Evolutionary conservation across 2,329 filamentous ascomycete genomes (phyloP).

Genomic region (Aspergillaceae sp.): DNA sequence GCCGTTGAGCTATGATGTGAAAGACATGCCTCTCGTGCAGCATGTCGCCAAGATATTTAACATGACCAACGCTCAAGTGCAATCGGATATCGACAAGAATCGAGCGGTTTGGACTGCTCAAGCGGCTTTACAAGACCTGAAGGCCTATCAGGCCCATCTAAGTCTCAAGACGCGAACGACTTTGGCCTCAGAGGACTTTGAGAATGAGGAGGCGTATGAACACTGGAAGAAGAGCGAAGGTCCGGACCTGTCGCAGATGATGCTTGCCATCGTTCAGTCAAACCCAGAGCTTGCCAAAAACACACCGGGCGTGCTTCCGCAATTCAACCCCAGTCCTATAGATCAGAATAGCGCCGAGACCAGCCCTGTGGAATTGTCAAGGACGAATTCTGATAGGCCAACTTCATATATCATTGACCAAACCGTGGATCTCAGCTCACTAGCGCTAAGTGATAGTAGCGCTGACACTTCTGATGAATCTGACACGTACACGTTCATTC

Average conservation of each 20-base stretch:
- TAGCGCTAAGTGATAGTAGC: slow-evolving; percentile 50
- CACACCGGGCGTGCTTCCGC: slow-evolving; percentile 53
- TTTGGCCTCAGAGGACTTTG: slow-evolving; percentile 76
- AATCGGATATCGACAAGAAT: slow-evolving; percentile 77
- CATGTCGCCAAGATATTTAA: slow-evolving; percentile 81
- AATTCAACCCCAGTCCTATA: slow-evolving; percentile 41
- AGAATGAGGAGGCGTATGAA: slow-evolving; percentile 77
- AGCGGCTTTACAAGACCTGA: slow-evolving; percentile 81
- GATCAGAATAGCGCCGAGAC: slow-evolving; percentile 31
- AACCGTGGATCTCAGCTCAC: slow-evolving; percentile 49
- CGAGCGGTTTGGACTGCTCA: slow-evolving; percentile 81
- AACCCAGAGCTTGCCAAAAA: slow-evolving; percentile 78
- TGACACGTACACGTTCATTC: slow-evolving; percentile 78
- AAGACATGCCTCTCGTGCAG: slow-evolving; percentile 92
- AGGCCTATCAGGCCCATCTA: slow-evolving; percentile 83
- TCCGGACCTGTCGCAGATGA: slow-evolving; percentile 82
- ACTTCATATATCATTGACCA: slow-evolving; percentile 56
- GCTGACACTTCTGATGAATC: slow-evolving; percentile 34
- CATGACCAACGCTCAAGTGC: slow-evolving; percentile 66
- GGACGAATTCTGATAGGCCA: slow-evolving; percentile 38
- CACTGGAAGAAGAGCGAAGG: slow-evolving; percentile 86
- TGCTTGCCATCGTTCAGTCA: slow-evolving; percentile 78
- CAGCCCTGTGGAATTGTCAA: slow-evolving; percentile 39
- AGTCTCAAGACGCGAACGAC: slow-evolving; percentile 71
- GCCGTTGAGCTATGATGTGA: slow-evolving; percentile 82